Conservation (phyloP, 2,329 filamentous ascomycete genomes). For the Elsinoe necatrix region DNA sequence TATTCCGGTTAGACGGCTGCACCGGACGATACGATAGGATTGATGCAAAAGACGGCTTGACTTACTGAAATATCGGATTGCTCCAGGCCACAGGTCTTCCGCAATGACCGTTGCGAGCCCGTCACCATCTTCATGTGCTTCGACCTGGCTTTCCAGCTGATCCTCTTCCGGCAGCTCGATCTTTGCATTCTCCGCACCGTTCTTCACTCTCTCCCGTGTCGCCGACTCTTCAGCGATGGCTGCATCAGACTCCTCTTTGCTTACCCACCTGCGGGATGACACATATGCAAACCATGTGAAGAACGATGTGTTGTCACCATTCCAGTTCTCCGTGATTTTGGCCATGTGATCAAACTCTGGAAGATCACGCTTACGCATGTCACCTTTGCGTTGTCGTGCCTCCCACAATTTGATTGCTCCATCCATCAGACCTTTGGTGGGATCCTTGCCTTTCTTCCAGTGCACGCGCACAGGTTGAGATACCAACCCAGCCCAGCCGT, state of each 20-base stretch:
- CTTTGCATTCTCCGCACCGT: conserved; percentile 33
- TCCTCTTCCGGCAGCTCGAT: conserved; percentile 31
- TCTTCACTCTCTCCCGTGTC: conserved; percentile 41
- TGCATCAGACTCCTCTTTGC: conserved; percentile 60
- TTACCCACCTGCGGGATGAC: conserved; percentile 55
- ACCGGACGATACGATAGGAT: neutral
- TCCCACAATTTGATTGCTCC: conserved; percentile 62
- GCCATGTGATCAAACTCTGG: conserved; percentile 48
- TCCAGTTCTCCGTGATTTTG: conserved; percentile 42
- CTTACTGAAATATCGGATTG: conserved; percentile 86
- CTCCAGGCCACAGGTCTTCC: conserved; percentile 82
- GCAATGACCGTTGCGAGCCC: conserved; percentile 64
- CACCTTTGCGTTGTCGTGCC: conserved; percentile 46
- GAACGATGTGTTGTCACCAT: conserved; percentile 55
- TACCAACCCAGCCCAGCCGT: conserved; percentile 67
- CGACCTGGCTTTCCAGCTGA: conserved; percentile 9
- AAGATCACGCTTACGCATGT: conserved; percentile 38
- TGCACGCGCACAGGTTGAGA: conserved; percentile 81
- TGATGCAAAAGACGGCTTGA: conserved; percentile 22
- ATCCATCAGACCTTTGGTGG: conserved; percentile 71
- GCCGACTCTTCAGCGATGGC: conserved; percentile 54
- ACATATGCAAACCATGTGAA: conserved; percentile 82
- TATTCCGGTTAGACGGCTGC: conserved; percentile 11
- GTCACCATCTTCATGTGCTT: conserved; percentile 12
- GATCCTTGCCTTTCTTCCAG: conserved; percentile 71